These are phyloP conservation scores for Geosiphon pyriformis DNA, from an alignment of 192 early-diverging fungal species.

Conservation along the genomic window DNA sequence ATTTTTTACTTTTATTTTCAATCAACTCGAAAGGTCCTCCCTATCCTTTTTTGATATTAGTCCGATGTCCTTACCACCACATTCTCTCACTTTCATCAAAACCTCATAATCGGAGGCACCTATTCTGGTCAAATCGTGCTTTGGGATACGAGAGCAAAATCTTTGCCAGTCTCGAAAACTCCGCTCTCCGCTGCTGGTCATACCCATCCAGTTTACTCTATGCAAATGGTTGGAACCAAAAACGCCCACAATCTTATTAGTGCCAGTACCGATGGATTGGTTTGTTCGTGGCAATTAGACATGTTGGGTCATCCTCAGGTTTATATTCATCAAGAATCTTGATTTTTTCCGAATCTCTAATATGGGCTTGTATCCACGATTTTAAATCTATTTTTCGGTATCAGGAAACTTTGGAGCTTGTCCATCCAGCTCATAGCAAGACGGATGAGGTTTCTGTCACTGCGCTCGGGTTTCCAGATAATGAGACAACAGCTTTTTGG, in stretches of 20 bases:
- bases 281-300: constrained; percentile 96
- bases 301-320: constrained; percentile 95
- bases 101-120: constrained; percentile 88
- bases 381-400: not conserved
- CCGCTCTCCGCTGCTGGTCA: constrained; percentile 90
- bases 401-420: constrained; percentile 73
- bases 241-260: constrained; percentile 93
- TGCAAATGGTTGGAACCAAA: constrained; percentile 87
- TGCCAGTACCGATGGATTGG: constrained; percentile 91
- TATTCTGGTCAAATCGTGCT: constrained; percentile 97
- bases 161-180: constrained; percentile 86
- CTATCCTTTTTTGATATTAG: constrained; percentile 26
- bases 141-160: constrained; percentile 94
- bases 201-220: constrained; percentile 92
- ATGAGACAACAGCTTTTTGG: constrained; percentile 90
- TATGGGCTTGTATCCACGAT: not conserved
- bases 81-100: constrained; percentile 92
- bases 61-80: constrained; percentile 83
- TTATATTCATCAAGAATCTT: not conserved
- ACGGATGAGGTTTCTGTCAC: constrained; percentile 95
- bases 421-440: constrained; percentile 66
- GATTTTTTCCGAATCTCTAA: not conserved
- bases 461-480: constrained; percentile 82
- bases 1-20: not conserved
- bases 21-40: not conserved